A percentile compares a stretch with the other conserved stretches of the same genome.
Conservation (phyloP, 805 yeast species). For the Monosporozyma siamensis region DNA sequence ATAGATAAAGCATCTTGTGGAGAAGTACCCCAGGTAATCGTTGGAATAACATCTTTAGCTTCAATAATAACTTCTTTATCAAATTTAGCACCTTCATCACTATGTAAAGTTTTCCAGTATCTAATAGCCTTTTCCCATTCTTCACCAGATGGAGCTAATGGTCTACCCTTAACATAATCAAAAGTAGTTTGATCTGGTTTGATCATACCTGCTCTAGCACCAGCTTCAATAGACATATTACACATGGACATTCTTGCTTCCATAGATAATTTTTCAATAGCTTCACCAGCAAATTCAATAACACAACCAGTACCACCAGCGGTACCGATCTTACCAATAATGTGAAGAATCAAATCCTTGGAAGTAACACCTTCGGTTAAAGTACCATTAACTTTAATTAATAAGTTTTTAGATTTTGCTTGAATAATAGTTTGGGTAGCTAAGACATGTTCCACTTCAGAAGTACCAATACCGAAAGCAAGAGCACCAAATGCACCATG, state of each 20-base stretch:
- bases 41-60: constrained; percentile 84
- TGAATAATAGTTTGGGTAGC: constrained; percentile 97
- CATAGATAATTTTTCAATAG: constrained; percentile 82
- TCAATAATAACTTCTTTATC: constrained; percentile 76
- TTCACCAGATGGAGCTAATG: constrained; percentile 86
- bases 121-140: constrained; percentile 92
- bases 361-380: constrained; percentile 87
- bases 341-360: constrained; percentile 88
- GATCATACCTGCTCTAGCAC: constrained; percentile 99
- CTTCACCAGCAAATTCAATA: constrained; percentile 94
- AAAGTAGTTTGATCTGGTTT: constrained; percentile 89
- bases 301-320: constrained; percentile 99
- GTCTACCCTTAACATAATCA: constrained; percentile 85
- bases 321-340: constrained; percentile 94
- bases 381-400: constrained; percentile 76
- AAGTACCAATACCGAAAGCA: constrained; percentile 98
- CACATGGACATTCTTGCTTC: constrained; percentile 99
- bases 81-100: constrained; percentile 86
- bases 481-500: constrained; percentile 98
- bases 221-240: constrained; percentile 98
- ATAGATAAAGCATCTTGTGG: constrained; percentile 98
- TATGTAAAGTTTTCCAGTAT: constrained; percentile 83
- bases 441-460: constrained; percentile 97
- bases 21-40: constrained; percentile 99
- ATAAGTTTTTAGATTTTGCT: constrained; percentile 92